Percentiles rank a stretch among this genome's conserved stretches.
phyloP scores from a whole-genome alignment of 169 alveolate species.

The Neospora caninum region DNA sequence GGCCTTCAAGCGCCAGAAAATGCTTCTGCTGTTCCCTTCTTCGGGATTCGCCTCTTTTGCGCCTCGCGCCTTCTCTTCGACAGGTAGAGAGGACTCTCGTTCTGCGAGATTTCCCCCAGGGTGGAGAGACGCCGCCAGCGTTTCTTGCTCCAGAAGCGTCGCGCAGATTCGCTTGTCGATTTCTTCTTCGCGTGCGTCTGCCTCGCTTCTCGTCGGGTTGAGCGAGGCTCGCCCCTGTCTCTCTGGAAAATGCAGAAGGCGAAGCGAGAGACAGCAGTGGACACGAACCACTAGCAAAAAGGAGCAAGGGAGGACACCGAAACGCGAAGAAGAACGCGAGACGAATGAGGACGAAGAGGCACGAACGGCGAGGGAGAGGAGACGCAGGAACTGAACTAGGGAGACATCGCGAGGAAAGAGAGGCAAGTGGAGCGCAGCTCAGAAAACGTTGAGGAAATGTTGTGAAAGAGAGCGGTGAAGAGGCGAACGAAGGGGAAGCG shows the following conservation, averaged over 20 bases:
- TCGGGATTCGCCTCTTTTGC: background rate
- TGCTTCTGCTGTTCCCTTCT: conserved; percentile 38
- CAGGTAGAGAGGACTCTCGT: background rate
- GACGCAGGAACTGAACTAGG: background rate
- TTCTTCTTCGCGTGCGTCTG: background rate
- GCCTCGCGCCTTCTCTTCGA: background rate
- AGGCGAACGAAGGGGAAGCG: background rate
- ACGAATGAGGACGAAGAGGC: background rate
- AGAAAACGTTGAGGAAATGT: background rate
- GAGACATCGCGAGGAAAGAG: background rate
- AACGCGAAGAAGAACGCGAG: background rate
- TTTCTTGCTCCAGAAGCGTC: background rate
- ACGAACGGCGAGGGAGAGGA: background rate
- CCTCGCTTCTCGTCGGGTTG: background rate
- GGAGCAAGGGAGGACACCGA: background rate
- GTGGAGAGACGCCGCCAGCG: background rate
- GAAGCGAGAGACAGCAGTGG: background rate
- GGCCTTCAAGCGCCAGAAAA: conserved; percentile 52
- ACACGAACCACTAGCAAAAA: background rate
- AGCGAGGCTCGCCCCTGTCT: background rate
- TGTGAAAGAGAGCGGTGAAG: background rate
- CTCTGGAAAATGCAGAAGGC: background rate
- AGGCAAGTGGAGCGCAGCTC: background rate
- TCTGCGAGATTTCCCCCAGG: background rate
- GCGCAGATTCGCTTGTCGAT: background rate